Percentiles rank a stretch among this genome's conserved stretches.
Conservation (phyloP, 345 rosid genomes). For the Brassica napus region DNA sequence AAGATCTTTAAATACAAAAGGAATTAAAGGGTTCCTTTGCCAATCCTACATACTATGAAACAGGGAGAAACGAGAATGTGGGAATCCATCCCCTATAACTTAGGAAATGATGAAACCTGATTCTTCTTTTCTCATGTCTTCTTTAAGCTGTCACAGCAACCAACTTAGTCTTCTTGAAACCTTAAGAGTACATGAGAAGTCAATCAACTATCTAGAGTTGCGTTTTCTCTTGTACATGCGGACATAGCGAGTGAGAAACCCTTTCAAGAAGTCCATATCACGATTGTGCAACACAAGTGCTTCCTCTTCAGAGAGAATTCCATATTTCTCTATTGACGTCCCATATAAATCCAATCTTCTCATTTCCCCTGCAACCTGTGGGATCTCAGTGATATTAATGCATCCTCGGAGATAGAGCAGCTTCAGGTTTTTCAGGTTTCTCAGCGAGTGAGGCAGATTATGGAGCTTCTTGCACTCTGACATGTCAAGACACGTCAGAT, state of each 20-base stretch:
- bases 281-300: constrained; percentile 5
- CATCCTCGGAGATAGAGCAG: constrained; percentile 31
- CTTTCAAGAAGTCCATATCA: constrained; percentile 12
- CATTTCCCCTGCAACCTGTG: constrained; percentile 24
- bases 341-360: constrained; percentile 27
- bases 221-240: constrained; percentile 1
- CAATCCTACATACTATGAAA: no score
- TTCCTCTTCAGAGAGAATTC: constrained; percentile 14
- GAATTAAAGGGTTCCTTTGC: no score
- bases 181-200: not conserved
- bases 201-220: constrained; percentile 11
- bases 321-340: constrained; percentile 28
- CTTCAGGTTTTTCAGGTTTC: not conserved
- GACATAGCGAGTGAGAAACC: constrained; percentile 11
- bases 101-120: not conserved
- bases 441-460: not conserved
- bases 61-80: no score
- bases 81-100: not conserved
- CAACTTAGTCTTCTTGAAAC: not conserved
- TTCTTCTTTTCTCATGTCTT: not conserved
- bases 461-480: not conserved
- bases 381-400: constrained; percentile 14
- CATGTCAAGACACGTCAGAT: constrained; percentile 6
- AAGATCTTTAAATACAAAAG: no score
- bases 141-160: not conserved